Conservation (phyloP, 352 stramenopile genomes). For the Phytophthora pluvialis region DNA sequence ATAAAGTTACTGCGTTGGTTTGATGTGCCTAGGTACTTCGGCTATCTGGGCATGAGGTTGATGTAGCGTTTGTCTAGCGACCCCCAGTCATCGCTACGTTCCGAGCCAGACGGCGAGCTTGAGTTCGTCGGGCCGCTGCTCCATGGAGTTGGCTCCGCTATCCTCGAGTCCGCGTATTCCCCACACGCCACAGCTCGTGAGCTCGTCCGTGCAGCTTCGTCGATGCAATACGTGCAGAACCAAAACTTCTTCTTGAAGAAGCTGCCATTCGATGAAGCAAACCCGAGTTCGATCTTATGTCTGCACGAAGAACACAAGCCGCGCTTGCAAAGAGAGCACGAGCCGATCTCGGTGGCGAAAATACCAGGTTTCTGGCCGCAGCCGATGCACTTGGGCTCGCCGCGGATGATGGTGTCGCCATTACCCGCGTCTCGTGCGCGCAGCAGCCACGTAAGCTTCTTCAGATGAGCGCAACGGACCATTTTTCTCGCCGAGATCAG, state of each 20-base stretch:
- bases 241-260: conserved; percentile 37
- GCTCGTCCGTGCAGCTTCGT: conserved; percentile 26
- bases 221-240: conserved; percentile 37
- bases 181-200: conserved; percentile 28
- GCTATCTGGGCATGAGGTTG: conserved; percentile 29
- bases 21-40: neutral
- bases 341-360: conserved; percentile 32
- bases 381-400: conserved; percentile 34
- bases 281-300: conserved; percentile 35
- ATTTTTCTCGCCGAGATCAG: conserved; percentile 56
- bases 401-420: conserved; percentile 15
- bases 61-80: conserved; percentile 30
- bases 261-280: conserved; percentile 15
- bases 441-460: conserved; percentile 58
- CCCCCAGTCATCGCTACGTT: conserved; percentile 24
- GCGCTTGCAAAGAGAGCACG: conserved; percentile 34
- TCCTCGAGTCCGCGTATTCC: conserved; percentile 25
- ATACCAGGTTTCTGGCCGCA: conserved; percentile 36
- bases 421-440: conserved; percentile 5
- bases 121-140: conserved; percentile 23
- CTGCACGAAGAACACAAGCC: conserved; percentile 33
- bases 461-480: conserved; percentile 55
- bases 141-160: conserved; percentile 18
- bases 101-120: conserved; percentile 25
- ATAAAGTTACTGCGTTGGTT: conserved; percentile 3